These are phyloP conservation scores for Neostapfia colusana DNA, from an alignment of 176 grass and related monocot species.

Conservation along the genomic window DNA sequence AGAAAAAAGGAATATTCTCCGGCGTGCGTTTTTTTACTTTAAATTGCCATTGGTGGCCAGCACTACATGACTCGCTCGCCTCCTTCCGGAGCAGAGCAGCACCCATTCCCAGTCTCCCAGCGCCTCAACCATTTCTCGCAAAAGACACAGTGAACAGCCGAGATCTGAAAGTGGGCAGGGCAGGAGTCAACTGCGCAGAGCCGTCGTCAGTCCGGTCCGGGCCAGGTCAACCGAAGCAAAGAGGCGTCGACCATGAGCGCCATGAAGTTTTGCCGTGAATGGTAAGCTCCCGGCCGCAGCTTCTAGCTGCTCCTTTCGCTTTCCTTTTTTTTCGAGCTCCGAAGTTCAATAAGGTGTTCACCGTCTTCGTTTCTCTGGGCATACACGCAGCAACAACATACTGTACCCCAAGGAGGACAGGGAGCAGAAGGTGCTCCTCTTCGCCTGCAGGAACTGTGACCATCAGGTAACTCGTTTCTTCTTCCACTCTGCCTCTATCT, in stretches of 20 bases:
- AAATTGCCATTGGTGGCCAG: not conserved
- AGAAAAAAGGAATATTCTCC: conserved; percentile 8
- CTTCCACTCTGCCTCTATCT: not conserved
- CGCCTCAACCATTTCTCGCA: too few relatives aligned
- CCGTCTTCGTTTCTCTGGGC: not conserved
- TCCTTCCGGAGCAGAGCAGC: not conserved
- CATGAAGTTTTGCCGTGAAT: conserved; percentile 83
- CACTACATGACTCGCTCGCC: not conserved
- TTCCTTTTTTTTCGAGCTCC: not conserved
- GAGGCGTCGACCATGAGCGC: conserved; percentile 57
- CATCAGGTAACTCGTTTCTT: conserved; percentile 37
- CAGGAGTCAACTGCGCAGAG: not conserved
- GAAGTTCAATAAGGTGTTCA: not conserved
- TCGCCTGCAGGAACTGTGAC: conserved; percentile 71
- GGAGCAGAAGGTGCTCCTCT: conserved; percentile 67
- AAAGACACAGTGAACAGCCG: too few relatives aligned
- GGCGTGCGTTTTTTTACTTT: not conserved
- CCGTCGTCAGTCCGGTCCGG: too few relatives aligned
- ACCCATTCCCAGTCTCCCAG: too few relatives aligned
- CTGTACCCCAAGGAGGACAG: conserved; percentile 69
- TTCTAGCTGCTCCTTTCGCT: not conserved
- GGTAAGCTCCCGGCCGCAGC: conserved; percentile 36
- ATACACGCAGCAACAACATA: conserved; percentile 60
- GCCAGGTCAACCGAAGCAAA: too few relatives aligned
- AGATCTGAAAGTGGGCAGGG: not conserved